phyloP scores from a whole-genome alignment of 805 yeast genomes.

The Debaryomyces hansenii region DNA sequence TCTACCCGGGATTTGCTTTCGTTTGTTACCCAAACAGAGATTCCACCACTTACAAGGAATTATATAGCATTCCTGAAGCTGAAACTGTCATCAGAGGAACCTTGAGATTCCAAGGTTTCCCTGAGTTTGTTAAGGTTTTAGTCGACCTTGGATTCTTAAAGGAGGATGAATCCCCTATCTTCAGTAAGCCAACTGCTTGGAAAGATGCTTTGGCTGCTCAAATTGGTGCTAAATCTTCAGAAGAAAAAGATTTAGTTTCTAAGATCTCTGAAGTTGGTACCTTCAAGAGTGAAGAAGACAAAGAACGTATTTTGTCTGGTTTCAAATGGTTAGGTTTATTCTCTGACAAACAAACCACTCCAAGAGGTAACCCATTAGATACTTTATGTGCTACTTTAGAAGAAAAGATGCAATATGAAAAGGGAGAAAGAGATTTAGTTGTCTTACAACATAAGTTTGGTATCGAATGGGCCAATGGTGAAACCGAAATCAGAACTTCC shows the following conservation, averaged over 20 bases:
- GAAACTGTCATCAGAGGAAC: constrained; percentile 97
- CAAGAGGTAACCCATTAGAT: constrained; percentile 93
- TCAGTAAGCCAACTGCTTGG: constrained; percentile 70
- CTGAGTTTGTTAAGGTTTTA: constrained; percentile 92
- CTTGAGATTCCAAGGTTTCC: constrained; percentile 97
- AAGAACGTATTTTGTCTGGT: constrained; percentile 84
- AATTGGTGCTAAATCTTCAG: constrained; percentile 69
- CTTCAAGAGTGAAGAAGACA: constrained; percentile 79
- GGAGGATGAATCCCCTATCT: constrained; percentile 66
- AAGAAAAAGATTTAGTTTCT: constrained; percentile 71
- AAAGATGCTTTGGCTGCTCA: constrained; percentile 78
- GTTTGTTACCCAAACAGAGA: constrained; percentile 98
- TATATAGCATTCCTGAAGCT: constrained; percentile 95
- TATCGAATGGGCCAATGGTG: constrained; percentile 93
- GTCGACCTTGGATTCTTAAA: constrained; percentile 92
- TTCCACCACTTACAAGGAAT: constrained; percentile 88
- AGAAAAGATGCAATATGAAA: constrained; percentile 92
- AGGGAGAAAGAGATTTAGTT: constrained; percentile 94
- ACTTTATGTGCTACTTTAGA: constrained; percentile 96
- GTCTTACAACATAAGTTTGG: constrained; percentile 97
- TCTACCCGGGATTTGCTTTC: constrained; percentile 93
- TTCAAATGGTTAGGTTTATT: constrained; percentile 93
- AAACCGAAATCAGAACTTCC: constrained; percentile 88
- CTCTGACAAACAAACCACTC: constrained; percentile 70
- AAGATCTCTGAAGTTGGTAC: constrained; percentile 75